Evolutionary conservation across 495 filamentous ascomycete species (phyloP).

Genomic region (Evansstolkia leycettana): DNA sequence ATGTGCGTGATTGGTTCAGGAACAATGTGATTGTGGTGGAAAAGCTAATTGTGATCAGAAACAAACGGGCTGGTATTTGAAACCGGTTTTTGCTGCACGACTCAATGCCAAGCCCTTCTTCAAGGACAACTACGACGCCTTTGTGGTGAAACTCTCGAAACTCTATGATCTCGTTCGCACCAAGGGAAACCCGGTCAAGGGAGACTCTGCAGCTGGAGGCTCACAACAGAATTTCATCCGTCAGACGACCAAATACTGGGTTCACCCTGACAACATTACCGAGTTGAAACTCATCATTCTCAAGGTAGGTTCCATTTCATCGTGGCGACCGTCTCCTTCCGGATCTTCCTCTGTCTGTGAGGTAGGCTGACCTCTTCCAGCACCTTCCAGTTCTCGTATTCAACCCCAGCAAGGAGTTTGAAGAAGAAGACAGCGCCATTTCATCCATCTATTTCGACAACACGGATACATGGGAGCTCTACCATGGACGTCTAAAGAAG

Average conservation of each 20-base stretch:
- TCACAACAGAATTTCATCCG: slow-evolving; percentile 91
- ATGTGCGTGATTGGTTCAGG: slow-evolving; percentile 44
- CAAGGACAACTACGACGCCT: slow-evolving; percentile 95
- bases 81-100: slow-evolving; percentile 83
- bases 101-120: slow-evolving; percentile 96
- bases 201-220: slow-evolving; percentile 83
- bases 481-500: slow-evolving; percentile 89
- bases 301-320: slow-evolving; percentile 39
- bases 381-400: slow-evolving; percentile 96
- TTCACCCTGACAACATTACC: slow-evolving; percentile 96
- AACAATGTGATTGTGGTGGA: neutral
- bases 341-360: neutral
- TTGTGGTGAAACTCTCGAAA: slow-evolving; percentile 89
- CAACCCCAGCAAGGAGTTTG: slow-evolving; percentile 95
- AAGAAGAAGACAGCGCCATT: slow-evolving; percentile 78
- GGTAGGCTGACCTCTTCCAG: slow-evolving; percentile 18
- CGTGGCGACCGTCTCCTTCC: too few relatives aligned
- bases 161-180: slow-evolving; percentile 92
- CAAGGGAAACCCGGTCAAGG: slow-evolving; percentile 80
- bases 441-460: slow-evolving; percentile 99
- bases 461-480: slow-evolving; percentile 82
- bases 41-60: slow-evolving; percentile 42
- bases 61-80: slow-evolving; percentile 86
- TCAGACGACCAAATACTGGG: slow-evolving; percentile 99
- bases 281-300: slow-evolving; percentile 95